Percentiles rank a stretch among this genome's conserved stretches.
Conservation (phyloP, 345 rosid species). For the Bruguiera gymnorhiza region DNA sequence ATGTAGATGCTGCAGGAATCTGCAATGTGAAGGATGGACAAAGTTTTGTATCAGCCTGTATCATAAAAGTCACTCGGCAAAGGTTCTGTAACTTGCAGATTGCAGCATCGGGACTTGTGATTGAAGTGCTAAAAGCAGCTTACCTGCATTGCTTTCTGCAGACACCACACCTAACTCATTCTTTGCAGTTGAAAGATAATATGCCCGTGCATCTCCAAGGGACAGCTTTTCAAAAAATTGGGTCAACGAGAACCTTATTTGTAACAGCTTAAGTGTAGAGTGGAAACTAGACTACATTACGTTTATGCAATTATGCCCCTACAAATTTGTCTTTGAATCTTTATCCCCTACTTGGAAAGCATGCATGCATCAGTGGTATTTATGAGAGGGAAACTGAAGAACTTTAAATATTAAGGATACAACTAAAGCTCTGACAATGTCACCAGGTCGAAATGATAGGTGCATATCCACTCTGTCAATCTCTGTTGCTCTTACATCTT, state of each 20-base stretch:
- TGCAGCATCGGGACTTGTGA: too few species aligned
- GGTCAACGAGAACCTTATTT: conserved; percentile 19
- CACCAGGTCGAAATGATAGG: conserved; percentile 74
- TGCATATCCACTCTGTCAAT: conserved; percentile 92
- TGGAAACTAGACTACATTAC: too few species aligned
- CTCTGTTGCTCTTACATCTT: conserved; percentile 92
- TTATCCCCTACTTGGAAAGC: neutral
- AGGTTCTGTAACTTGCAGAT: too few species aligned
- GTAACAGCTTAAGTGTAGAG: neutral
- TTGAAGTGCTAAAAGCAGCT: neutral
- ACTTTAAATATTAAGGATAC: conserved; percentile 56
- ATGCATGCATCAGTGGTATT: neutral
- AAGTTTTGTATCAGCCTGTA: too few species aligned
- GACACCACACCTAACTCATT: conserved; percentile 91
- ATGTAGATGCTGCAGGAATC: too few species aligned
- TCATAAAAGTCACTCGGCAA: too few species aligned
- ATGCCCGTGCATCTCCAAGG: conserved; percentile 94
- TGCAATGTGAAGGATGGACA: too few species aligned
- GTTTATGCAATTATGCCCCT: too few species aligned
- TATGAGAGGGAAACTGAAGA: neutral
- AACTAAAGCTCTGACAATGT: conserved; percentile 79
- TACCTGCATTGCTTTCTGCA: conserved; percentile 85
- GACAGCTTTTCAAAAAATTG: conserved; percentile 51
- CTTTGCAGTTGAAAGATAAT: conserved; percentile 83
- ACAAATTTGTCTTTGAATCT: neutral